Conservation (phyloP, 2,329 filamentous ascomycete genomes). For the Beauveria rudraprayagi region DNA sequence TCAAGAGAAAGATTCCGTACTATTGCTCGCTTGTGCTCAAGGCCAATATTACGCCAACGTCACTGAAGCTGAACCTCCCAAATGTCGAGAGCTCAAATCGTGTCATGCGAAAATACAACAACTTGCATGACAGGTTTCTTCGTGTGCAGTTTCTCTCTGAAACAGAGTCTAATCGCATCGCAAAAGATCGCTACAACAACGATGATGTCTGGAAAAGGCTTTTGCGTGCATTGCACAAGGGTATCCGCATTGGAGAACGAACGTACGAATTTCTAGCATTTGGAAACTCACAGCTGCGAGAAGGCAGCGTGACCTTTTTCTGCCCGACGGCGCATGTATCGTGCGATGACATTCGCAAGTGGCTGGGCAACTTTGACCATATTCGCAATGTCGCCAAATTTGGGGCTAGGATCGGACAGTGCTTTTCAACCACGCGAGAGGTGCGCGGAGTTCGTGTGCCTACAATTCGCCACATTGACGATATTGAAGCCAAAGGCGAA, state of each 20-base stretch:
- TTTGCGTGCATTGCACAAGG: constrained; percentile 61
- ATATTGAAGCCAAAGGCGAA: constrained; percentile 60
- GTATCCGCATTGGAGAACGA: constrained; percentile 74
- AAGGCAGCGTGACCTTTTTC: constrained; percentile 91
- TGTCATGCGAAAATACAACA: constrained; percentile 65
- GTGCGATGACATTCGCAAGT: constrained; percentile 68
- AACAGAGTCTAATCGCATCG: constrained; percentile 50
- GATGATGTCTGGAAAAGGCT: constrained; percentile 69
- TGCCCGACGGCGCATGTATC: constrained; percentile 58
- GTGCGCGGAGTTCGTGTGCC: constrained; percentile 57
- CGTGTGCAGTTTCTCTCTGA: constrained; percentile 89
- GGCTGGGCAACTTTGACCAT: constrained; percentile 79
- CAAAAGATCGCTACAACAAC: constrained; percentile 43
- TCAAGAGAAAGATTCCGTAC: constrained; percentile 34
- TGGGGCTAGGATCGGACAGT: constrained; percentile 83
- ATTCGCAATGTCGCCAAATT: constrained; percentile 85
- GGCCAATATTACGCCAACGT: constrained; percentile 75
- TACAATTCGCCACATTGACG: constrained; percentile 52
- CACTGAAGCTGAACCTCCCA: constrained; percentile 69
- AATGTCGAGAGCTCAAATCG: constrained; percentile 81
- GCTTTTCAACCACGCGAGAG: constrained; percentile 85
- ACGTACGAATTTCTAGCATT: constrained; percentile 87
- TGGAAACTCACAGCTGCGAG: constrained; percentile 89
- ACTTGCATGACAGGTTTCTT: constrained; percentile 69
- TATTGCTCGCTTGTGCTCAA: constrained; percentile 72